Conservation (phyloP, 2,329 filamentous ascomycete genomes). For the Exophiala viscosa region DNA sequence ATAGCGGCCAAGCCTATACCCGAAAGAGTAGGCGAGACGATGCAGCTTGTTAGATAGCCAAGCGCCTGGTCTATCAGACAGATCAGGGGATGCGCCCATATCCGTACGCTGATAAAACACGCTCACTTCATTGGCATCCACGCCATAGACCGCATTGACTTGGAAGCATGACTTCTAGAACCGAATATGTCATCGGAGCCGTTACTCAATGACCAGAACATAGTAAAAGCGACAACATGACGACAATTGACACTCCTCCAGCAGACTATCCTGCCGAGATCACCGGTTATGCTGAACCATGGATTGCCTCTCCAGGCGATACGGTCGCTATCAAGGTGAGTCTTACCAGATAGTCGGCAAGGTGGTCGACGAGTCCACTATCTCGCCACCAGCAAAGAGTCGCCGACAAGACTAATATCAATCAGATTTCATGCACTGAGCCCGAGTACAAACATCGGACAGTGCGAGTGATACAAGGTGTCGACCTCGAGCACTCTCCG, state of each 20-base stretch:
- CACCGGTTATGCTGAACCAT: neutral
- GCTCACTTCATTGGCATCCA: no score
- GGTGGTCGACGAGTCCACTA: no score
- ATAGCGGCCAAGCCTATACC: no score
- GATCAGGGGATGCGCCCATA: no score
- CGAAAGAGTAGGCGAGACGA: no score
- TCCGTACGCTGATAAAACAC: no score
- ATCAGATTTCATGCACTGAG: slow-evolving; percentile 18
- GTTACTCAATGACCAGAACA: neutral
- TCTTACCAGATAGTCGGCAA: neutral
- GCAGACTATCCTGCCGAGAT: slow-evolving; percentile 1
- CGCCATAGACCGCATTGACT: no score
- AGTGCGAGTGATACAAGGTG: slow-evolving; percentile 18
- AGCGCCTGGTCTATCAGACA: no score
- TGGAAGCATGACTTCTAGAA: no score
- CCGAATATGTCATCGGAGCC: no score
- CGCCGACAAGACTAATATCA: neutral
- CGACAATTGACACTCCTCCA: neutral
- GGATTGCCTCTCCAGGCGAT: slow-evolving; percentile 6
- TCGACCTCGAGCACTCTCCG: slow-evolving; percentile 13
- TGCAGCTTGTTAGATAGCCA: no score
- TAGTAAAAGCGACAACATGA: neutral
- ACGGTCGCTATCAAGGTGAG: neutral
- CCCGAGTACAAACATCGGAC: slow-evolving; percentile 10
- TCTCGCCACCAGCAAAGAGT: neutral